A percentile compares a stretch with the other conserved stretches of the same genome.
Evolutionary conservation across 805 yeast species (phyloP).

Genomic region (Starmerella apis): DNA sequence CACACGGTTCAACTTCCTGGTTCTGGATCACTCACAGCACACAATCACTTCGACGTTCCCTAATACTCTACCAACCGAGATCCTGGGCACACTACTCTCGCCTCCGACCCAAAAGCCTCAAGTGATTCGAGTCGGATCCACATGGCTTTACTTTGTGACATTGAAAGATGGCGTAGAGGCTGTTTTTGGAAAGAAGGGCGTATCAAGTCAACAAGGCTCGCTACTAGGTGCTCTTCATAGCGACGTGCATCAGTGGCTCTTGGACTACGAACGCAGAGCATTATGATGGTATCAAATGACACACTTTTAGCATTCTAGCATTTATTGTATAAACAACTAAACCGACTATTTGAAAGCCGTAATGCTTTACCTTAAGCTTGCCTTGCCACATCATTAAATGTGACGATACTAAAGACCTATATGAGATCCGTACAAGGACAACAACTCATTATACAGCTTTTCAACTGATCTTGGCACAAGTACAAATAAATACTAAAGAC

Average conservation of each 20-base stretch:
- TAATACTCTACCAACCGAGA: slow-evolving; percentile 1
- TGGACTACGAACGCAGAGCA: slow-evolving; percentile 8
- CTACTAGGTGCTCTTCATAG: slow-evolving; percentile 18
- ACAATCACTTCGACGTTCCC: slow-evolving; percentile 17
- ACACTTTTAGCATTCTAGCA: background rate
- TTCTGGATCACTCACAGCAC: background rate
- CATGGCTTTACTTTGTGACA: slow-evolving; percentile 17
- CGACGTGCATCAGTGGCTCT: slow-evolving; percentile 22
- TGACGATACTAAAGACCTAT: no score
- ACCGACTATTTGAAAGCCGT: background rate
- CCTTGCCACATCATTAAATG: no score
- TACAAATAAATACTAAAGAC: no score
- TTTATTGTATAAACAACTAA: background rate
- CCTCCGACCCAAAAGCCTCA: background rate
- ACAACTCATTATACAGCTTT: no score
- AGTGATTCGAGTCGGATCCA: slow-evolving; percentile 17
- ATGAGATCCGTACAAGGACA: no score
- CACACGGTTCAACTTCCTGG: slow-evolving; percentile 19
- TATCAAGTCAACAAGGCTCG: slow-evolving; percentile 9
- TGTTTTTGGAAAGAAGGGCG: slow-evolving; percentile 18
- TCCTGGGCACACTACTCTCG: slow-evolving; percentile 10
- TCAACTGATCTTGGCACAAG: no score
- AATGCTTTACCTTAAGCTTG: no score
- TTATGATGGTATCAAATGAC: background rate
- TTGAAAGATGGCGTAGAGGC: slow-evolving; percentile 9